A percentile compares a stretch with the other conserved stretches of the same genome.
These are phyloP conservation scores for Coemansia javaensis DNA, from an alignment of 192 early-diverging fungal species.

Conservation along the genomic window DNA sequence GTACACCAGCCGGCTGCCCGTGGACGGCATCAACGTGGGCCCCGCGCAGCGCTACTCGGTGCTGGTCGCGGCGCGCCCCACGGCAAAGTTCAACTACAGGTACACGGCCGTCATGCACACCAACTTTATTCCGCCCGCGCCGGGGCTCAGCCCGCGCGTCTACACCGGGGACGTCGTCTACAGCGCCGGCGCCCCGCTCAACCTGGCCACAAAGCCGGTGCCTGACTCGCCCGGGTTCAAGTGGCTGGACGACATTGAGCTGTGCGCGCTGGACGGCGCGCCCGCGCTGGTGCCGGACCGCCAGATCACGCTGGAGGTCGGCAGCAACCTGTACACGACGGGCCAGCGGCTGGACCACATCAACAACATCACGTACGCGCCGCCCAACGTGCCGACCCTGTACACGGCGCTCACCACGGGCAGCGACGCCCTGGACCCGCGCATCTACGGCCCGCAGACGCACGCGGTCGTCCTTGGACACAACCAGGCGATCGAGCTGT, in stretches of 20 bases:
- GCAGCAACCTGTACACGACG: constrained; percentile 55
- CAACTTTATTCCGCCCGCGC: constrained; percentile 43
- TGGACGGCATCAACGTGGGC: constrained; percentile 54
- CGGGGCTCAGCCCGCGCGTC: constrained; percentile 48
- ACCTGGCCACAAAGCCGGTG: constrained; percentile 5
- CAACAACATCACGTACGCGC: constrained; percentile 63
- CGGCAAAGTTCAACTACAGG: constrained; percentile 58
- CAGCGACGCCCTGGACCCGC: constrained; percentile 40
- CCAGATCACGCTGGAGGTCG: constrained; percentile 43
- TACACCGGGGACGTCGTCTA: constrained; percentile 56
- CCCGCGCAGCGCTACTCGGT: constrained; percentile 77
- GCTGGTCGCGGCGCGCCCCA: constrained; percentile 61
- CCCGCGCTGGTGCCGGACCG: constrained; percentile 52
- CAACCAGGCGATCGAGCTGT: constrained; percentile 59
- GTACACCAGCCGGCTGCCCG: constrained; percentile 52
- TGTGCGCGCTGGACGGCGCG: constrained; percentile 42
- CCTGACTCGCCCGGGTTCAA: neutral
- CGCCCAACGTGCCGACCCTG: constrained; percentile 60
- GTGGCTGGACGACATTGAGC: constrained; percentile 44
- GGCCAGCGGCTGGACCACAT: constrained; percentile 69
- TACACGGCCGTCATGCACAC: constrained; percentile 58
- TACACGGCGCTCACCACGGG: constrained; percentile 61
- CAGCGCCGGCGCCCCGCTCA: constrained; percentile 52
- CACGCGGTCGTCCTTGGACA: constrained; percentile 58
- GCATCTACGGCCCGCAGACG: constrained; percentile 61